Evolutionary conservation across 2,329 filamentous ascomycete species (phyloP).

Genomic region (Paecilomyces dactylethromorphus): DNA sequence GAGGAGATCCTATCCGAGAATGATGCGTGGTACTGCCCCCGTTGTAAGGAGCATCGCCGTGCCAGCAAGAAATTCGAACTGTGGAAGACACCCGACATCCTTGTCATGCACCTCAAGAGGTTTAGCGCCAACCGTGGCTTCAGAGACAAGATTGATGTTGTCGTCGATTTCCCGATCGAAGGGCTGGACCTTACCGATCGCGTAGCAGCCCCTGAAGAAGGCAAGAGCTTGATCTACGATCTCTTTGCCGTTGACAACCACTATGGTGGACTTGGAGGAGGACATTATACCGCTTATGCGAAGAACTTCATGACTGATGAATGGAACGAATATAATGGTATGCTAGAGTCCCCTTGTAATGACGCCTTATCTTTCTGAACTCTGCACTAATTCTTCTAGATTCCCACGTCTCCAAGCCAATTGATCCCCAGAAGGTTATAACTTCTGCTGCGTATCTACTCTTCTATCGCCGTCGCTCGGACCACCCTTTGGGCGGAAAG

Average conservation of each 20-base stretch:
- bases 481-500: constrained; percentile 69
- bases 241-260: constrained; percentile 95
- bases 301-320: constrained; percentile 83
- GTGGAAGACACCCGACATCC: constrained; percentile 92
- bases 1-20: constrained; percentile 90
- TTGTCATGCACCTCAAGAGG: constrained; percentile 90
- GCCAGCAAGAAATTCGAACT: constrained; percentile 96
- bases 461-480: constrained; percentile 86
- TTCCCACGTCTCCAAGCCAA: constrained; percentile 60
- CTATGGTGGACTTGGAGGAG: constrained; percentile 85
- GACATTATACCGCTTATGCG: constrained; percentile 91
- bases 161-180: constrained; percentile 87
- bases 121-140: constrained; percentile 80
- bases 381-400: constrained; percentile 54
- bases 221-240: constrained; percentile 81
- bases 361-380: neutral
- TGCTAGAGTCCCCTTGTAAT: constrained; percentile 23
- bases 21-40: constrained; percentile 95
- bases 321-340: constrained; percentile 98
- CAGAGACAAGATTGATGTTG: constrained; percentile 83
- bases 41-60: constrained; percentile 87
- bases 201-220: constrained; percentile 72
- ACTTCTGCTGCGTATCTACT: constrained; percentile 80
- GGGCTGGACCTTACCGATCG: constrained; percentile 74
- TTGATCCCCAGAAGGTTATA: constrained; percentile 57